These are phyloP conservation scores for Pulveroboletus sp. DNA, from an alignment of 768 basidiomycete species.

Conservation along the genomic window DNA sequence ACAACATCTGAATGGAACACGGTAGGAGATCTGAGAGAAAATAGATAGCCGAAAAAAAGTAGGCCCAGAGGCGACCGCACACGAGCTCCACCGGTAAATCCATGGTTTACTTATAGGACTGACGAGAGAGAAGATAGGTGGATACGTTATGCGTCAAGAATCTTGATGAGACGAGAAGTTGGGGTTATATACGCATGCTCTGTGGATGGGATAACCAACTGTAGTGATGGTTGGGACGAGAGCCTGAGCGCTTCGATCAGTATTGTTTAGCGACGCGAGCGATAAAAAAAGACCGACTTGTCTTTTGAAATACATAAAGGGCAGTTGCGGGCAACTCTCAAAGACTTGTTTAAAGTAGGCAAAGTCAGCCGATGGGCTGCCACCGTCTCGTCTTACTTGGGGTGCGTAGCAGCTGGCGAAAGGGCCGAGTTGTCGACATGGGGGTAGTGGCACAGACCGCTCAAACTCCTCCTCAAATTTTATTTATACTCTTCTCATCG, in stretches of 20 bases:
- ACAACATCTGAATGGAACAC: constrained; percentile 10
- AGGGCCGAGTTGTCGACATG: too few species aligned
- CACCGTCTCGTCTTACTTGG: too few species aligned
- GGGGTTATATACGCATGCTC: not conserved
- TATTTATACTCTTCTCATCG: not conserved
- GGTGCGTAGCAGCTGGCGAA: too few species aligned
- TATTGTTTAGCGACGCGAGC: too few species aligned
- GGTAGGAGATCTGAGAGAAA: constrained; percentile 20
- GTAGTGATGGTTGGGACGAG: not conserved
- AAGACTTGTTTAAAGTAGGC: too few species aligned
- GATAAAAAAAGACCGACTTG: not conserved
- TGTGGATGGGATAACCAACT: not conserved
- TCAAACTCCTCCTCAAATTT: too few species aligned
- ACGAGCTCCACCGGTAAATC: constrained; percentile 18
- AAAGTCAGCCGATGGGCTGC: too few species aligned
- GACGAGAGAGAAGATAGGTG: not conserved
- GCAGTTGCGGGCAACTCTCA: too few species aligned
- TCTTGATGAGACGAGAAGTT: not conserved
- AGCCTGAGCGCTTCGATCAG: not conserved
- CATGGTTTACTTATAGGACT: constrained; percentile 14
- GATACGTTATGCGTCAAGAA: not conserved
- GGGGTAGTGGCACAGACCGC: too few species aligned
- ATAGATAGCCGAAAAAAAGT: constrained; percentile 6
- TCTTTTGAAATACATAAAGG: too few species aligned
- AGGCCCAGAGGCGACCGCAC: constrained; percentile 16